Evolutionary conservation across 2,329 filamentous ascomycete genomes (phyloP).

Genomic region (Chalaropsis ovoidea): DNA sequence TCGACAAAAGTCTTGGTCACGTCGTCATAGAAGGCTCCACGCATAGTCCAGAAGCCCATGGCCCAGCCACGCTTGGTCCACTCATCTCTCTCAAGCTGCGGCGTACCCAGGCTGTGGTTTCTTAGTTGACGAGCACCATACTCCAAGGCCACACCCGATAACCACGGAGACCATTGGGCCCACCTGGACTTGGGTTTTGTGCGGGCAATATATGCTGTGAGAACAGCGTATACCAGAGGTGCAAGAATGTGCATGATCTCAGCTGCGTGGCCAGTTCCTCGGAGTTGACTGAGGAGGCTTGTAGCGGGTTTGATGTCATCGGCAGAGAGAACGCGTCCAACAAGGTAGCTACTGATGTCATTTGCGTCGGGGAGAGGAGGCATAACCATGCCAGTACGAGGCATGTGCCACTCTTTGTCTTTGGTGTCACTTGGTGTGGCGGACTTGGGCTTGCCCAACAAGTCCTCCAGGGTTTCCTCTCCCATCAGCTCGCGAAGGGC

Average conservation of each 20-base stretch:
- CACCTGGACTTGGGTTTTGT: conserved; percentile 33
- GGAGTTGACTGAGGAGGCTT: conserved; percentile 71
- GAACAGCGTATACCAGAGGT: conserved; percentile 79
- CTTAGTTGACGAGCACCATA: conserved; percentile 77
- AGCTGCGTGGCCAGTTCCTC: conserved; percentile 62
- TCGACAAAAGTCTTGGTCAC: conserved; percentile 67
- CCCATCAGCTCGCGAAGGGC: conserved; percentile 39
- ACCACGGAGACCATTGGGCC: conserved; percentile 83
- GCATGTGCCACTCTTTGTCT: conserved; percentile 70
- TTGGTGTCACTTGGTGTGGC: conserved; percentile 41
- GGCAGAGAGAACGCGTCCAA: conserved; percentile 81
- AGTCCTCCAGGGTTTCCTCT: conserved; percentile 30
- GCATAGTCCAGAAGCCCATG: conserved; percentile 92
- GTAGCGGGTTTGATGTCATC: conserved; percentile 93
- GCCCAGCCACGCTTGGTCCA: conserved; percentile 79
- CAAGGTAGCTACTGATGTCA: conserved; percentile 78
- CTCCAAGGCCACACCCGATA: conserved; percentile 75
- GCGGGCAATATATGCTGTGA: conserved; percentile 36
- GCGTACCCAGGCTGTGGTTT: conserved; percentile 66
- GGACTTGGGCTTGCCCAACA: conserved; percentile 45
- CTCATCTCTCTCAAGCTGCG: conserved; percentile 80
- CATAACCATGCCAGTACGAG: conserved; percentile 77
- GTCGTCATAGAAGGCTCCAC: conserved; percentile 93
- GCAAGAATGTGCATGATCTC: conserved; percentile 88
- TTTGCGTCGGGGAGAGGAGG: conserved; percentile 70